These are phyloP conservation scores for Castanea crenata DNA, from an alignment of 306 rosid species.

Conservation along the genomic window DNA sequence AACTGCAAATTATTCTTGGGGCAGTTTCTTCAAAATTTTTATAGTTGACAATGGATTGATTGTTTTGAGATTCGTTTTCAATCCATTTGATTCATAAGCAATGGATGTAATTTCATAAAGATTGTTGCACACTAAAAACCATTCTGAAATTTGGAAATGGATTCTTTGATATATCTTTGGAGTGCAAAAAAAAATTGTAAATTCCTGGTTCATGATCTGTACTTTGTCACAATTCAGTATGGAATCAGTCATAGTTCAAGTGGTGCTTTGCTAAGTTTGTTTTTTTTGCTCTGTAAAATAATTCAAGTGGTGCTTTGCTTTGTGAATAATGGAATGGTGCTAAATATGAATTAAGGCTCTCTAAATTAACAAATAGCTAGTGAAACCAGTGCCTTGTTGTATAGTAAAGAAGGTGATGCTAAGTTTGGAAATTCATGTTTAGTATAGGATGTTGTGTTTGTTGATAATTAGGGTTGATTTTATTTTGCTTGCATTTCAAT, in stretches of 20 bases:
- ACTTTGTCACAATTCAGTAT: neutral
- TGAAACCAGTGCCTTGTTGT: neutral
- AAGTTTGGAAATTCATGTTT: neutral
- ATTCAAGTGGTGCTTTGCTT: too few relatives aligned
- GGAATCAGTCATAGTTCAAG: neutral
- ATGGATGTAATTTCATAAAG: too few relatives aligned
- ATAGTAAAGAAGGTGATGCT: neutral
- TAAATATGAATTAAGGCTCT: neutral
- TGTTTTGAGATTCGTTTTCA: neutral
- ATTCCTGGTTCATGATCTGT: neutral
- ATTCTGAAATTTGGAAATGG: neutral
- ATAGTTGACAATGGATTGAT: neutral
- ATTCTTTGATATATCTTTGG: neutral
- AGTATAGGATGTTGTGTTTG: neutral
- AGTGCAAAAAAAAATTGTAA: neutral
- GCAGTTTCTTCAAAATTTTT: slow-evolving; percentile 9
- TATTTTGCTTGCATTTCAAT: neutral
- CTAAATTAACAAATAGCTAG: neutral
- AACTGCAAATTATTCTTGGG: slow-evolving; percentile 22
- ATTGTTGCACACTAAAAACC: neutral
- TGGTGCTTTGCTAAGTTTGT: too few relatives aligned
- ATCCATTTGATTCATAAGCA: too few relatives aligned
- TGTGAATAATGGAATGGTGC: neutral
- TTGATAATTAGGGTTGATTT: neutral
- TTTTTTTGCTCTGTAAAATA: too few relatives aligned